Evolutionary conservation across 257 asterid genomes (phyloP), one percentile per base, ranked within the genome.

Genomic region (Osmanthus fragrans): DNA sequence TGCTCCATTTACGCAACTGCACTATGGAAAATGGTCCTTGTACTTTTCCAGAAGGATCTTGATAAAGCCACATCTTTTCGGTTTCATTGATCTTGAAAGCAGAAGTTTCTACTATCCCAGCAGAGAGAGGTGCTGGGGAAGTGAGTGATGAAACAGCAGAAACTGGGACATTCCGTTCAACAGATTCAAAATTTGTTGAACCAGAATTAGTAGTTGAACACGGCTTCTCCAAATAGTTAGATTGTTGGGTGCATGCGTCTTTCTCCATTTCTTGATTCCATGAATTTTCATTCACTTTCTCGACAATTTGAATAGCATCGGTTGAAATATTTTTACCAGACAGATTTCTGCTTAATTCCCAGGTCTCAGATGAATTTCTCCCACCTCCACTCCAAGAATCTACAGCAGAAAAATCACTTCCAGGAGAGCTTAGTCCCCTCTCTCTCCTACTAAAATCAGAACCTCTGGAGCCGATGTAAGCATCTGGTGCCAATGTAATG

Each of bases 1-100:
- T 92, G 87, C 85, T 93, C 99, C 99, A 96, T 85, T 93, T 96
- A 40, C 94, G 93, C 85, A 96, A 82, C 83, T 94, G 97, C n/a
- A 89, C 94, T 81, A 93, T 71, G 33, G 99, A 93, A 83, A 96
- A 96, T 51, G 99, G 97, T 40, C 99, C 99, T 83, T 93, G 99
- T 37, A 87, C 89, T 86, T 96, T 96, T 39, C 97, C 95, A 23
- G 97, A 85, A 74, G 99, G 99, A 82, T 96, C 99, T 85, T 82
- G 70, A 86, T 96, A 96, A 74, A 88, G 85, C 99, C 99, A 96
- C 45, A 84, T 88, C 79, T 96, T 96, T 83, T 96, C 97, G 0
- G 97, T 85, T 81, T 92, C 98, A 54, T 92, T 96, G 76, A 93
- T 84, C 88, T 89, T 89, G 74, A 86, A 82, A 75, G 30, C 8